Conservation (phyloP, 306 rosid genomes). For the Inga leiocalycina region DNA sequence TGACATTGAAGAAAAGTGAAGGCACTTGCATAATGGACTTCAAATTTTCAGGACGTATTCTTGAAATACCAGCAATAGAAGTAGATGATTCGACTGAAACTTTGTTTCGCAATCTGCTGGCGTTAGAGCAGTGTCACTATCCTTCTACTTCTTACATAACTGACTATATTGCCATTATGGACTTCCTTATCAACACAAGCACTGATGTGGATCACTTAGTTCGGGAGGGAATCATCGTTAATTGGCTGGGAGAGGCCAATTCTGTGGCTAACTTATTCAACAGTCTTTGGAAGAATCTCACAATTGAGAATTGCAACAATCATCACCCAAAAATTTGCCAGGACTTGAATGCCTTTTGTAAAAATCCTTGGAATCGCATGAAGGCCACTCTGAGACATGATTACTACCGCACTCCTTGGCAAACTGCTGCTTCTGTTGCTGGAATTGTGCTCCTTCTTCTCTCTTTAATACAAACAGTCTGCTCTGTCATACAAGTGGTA, state of each 20-base stretch:
- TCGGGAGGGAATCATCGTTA: not conserved
- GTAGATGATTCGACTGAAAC: not conserved
- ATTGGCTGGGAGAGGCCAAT: slow-evolving; percentile 21
- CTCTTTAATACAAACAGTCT: slow-evolving; percentile 32
- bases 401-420: slow-evolving; percentile 23
- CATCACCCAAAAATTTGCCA: not conserved
- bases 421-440: slow-evolving; percentile 33
- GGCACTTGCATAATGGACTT: slow-evolving; percentile 4
- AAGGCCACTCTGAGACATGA: not conserved
- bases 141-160: slow-evolving; percentile 9
- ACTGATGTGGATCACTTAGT: not conserved
- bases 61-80: slow-evolving; percentile 31
- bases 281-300: slow-evolving; percentile 24
- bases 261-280: slow-evolving; percentile 33
- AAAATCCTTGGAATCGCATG: not conserved
- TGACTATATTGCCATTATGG: slow-evolving; percentile 26
- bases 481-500: not conserved
- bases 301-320: not conserved
- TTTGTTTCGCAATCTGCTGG: slow-evolving; percentile 2
- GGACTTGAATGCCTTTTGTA: not conserved
- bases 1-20: not conserved
- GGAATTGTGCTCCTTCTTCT: slow-evolving; percentile 28
- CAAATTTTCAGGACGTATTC: slow-evolving; percentile 25
- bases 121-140: slow-evolving; percentile 39
- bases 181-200: slow-evolving; percentile 28